These are phyloP conservation scores for Phylloboletellus chloephorus DNA, from an alignment of 1,284 basidiomycete species.

Conservation along the genomic window DNA sequence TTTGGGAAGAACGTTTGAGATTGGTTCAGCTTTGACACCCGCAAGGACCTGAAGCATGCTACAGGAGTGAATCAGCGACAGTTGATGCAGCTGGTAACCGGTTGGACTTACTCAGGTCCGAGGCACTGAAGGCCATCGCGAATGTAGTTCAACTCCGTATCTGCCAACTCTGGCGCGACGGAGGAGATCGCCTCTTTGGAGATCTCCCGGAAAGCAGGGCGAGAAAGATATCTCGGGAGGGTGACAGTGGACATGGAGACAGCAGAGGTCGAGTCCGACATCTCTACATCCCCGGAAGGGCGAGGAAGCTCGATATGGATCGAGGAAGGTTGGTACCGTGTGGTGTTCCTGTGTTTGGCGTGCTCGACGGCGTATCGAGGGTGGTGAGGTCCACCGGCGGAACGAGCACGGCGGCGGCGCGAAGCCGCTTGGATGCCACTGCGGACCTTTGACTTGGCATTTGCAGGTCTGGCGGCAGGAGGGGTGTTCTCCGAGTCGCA, in stretches of 20 bases:
- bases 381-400: constrained; percentile 16
- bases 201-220: constrained; percentile 19
- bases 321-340: constrained; percentile 4
- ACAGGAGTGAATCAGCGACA: constrained; percentile 11
- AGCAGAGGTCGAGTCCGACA: constrained; percentile 7
- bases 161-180: constrained; percentile 25
- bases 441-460: constrained; percentile 16
- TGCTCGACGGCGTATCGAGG: constrained; percentile 25
- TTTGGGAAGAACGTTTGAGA: constrained; percentile 26
- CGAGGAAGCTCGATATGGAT: constrained; percentile 14
- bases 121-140: constrained; percentile 27
- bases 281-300: constrained; percentile 4
- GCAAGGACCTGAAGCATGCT: constrained; percentile 32
- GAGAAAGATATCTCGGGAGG: constrained; percentile 24
- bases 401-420: constrained; percentile 29
- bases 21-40: constrained; percentile 23
- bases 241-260: constrained; percentile 10
- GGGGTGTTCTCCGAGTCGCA: constrained; percentile 26
- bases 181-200: constrained; percentile 14
- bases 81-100: too few species aligned
- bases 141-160: constrained; percentile 23
- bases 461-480: constrained; percentile 10
- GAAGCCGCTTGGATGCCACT: constrained; percentile 30
- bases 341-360: constrained; percentile 19
- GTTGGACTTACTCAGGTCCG: constrained; percentile 25